Evolutionary conservation across 2,329 filamentous ascomycete species (phyloP).

Genomic region (Incumbomyces delicatus): DNA sequence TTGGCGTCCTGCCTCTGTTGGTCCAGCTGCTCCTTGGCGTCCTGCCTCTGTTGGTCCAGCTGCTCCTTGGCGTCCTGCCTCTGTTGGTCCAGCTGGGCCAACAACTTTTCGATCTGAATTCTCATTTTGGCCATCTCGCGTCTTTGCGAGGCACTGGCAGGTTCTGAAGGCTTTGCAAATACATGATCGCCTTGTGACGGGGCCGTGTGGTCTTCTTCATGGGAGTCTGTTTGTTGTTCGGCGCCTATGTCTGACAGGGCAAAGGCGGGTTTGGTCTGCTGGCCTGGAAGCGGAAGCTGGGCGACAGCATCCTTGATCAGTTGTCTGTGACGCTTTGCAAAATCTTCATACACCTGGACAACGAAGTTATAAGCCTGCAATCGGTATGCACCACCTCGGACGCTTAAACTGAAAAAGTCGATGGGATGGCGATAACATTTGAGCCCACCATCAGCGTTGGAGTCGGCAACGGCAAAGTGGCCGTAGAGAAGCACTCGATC

Average conservation of each 20-base stretch:
- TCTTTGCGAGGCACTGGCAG: neutral
- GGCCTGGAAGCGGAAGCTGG: too few relatives aligned
- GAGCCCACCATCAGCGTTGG: neutral
- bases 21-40: neutral
- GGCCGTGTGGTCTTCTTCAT: neutral
- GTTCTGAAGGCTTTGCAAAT: neutral
- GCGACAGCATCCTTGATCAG: neutral
- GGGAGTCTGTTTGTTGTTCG: neutral
- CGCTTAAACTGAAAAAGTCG: neutral
- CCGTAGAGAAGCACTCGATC: neutral
- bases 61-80: neutral
- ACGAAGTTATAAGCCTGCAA: neutral
- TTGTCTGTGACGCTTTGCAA: neutral
- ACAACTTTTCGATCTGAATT: neutral
- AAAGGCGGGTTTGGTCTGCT: too few relatives aligned
- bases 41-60: neutral
- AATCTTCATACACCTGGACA: neutral
- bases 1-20: neutral
- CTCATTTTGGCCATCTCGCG: neutral
- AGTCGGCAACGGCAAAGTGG: neutral
- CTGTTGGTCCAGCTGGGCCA: neutral
- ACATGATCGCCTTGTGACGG: neutral
- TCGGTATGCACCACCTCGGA: neutral
- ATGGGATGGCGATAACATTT: neutral
- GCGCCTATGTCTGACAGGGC: neutral